Evolutionary conservation across 192 early-diverging fungal species (phyloP), one percentile per base, ranked within the genome.

Genomic region (Rhizophlyctis rosea): DNA sequence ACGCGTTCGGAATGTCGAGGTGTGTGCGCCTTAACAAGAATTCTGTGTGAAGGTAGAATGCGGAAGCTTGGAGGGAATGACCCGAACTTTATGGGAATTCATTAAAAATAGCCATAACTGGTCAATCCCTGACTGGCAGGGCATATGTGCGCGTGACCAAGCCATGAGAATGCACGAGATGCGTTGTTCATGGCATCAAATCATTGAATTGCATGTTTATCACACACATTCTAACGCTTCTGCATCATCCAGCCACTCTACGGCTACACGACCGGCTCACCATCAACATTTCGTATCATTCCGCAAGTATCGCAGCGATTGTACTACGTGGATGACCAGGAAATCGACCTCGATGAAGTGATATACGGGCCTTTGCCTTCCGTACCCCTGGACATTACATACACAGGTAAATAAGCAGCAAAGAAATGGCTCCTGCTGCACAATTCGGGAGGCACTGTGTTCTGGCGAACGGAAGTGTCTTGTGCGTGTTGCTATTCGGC

Each of bases 241-340:
- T 72, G 7, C 33, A 24, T 3, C 27, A 9, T 34, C n/a, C 59
- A 88, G 86, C 96, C 96, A 3, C 70, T 97, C 25, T 99, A 99
- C 68, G 96, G 96, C 9, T 96, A 88, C 67, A 82, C 81, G 57
- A 72, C 85, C 0, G 81, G 82, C 3, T 80, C 88, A 0, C 78
- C 87, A 23, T 74, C 80, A 16, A 81, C 82, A 50, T 96, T 93
- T 72, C 84, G 88, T 71, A 80, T 58, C 0, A 71, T 68, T 4
- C 34, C 69, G n/a, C 62, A 70, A 28, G 69, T 51, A 1, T 77
- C 53, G 78, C 88, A 13, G 71, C 84, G 30, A 24, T 64, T 98
- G 13, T 98, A 89, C 66, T 96, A 91, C 75, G 75, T 92, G 1
- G 92, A 97, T 25, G 98, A 99, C 68, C 90, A 92, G 65, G 93